Percentiles rank a stretch among this genome's conserved stretches.
Evolutionary conservation across 176 grass and related monocot genomes (phyloP).

Genomic region (Bothriochloa decipiens): DNA sequence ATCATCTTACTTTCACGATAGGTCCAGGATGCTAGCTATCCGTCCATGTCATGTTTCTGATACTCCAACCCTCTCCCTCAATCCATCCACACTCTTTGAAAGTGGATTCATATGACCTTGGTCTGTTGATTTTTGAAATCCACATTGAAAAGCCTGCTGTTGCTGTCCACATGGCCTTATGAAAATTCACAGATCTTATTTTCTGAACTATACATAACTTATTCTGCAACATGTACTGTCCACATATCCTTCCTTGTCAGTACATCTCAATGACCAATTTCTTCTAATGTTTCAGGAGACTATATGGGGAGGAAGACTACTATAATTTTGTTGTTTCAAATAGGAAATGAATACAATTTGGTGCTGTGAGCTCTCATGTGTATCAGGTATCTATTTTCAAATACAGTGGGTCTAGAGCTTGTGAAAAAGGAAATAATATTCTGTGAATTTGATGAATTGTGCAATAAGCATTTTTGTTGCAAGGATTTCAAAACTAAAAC

Average conservation of each 20-base stretch:
- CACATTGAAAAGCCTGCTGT: neutral
- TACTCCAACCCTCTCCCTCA: neutral
- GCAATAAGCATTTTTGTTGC: too few species aligned
- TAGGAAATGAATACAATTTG: slow-evolving; percentile 46
- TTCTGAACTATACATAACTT: neutral
- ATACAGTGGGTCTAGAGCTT: neutral
- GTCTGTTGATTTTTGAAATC: neutral
- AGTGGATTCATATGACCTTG: neutral
- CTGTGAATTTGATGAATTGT: slow-evolving; percentile 4
- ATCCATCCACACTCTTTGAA: neutral
- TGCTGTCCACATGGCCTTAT: neutral
- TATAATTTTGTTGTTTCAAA: slow-evolving; percentile 64
- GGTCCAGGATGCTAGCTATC: neutral
- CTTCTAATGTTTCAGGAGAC: slow-evolving; percentile 62
- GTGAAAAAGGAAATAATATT: neutral
- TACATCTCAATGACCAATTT: slow-evolving; percentile 8
- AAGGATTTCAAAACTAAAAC: too few species aligned
- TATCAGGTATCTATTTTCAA: slow-evolving; percentile 37
- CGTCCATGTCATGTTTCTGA: neutral
- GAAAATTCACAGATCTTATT: slow-evolving; percentile 1
- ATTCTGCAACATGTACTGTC: slow-evolving; percentile 8
- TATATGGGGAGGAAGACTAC: slow-evolving; percentile 80
- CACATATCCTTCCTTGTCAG: neutral
- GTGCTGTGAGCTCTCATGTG: slow-evolving; percentile 14
- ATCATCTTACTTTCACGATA: neutral